phyloP scores from a whole-genome alignment of 169 alveolate genomes.

The Eimeria praecox region DNA sequence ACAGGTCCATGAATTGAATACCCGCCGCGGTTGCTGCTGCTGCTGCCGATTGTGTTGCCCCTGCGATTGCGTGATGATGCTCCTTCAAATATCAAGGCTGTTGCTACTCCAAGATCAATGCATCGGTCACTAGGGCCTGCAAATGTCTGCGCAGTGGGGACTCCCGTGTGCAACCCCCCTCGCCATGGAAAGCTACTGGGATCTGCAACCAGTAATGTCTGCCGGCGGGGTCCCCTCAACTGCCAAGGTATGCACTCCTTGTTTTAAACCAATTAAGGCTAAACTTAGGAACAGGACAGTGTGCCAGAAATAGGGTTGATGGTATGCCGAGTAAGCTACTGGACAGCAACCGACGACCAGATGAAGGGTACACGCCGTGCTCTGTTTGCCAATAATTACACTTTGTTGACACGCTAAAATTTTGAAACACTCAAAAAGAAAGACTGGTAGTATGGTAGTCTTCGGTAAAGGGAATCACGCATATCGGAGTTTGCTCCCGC shows the following conservation, averaged over 20 bases:
- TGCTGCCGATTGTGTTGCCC: background rate
- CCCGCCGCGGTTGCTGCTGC: conserved; percentile 18
- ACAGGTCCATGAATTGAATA: background rate
- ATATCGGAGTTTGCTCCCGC: background rate
- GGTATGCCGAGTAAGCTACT: background rate
- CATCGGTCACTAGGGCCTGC: background rate
- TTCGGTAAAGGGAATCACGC: background rate
- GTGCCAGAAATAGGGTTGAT: background rate
- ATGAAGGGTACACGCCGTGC: background rate
- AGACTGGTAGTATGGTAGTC: background rate
- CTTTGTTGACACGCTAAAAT: background rate
- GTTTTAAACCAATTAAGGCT: background rate
- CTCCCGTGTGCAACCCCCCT: background rate
- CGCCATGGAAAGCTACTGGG: background rate
- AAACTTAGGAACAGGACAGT: background rate
- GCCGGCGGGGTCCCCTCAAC: background rate
- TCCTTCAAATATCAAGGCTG: background rate
- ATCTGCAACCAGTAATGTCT: background rate
- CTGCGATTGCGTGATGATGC: background rate
- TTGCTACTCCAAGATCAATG: background rate
- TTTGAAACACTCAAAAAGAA: background rate
- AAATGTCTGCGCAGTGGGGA: background rate
- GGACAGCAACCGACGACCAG: background rate
- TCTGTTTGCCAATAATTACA: background rate
- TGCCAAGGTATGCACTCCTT: background rate